A percentile compares a stretch with the other conserved stretches of the same genome.
These are phyloP conservation scores for Xylaria sp. DNA, from an alignment of 2,329 filamentous ascomycete genomes.

Conservation along the genomic window DNA sequence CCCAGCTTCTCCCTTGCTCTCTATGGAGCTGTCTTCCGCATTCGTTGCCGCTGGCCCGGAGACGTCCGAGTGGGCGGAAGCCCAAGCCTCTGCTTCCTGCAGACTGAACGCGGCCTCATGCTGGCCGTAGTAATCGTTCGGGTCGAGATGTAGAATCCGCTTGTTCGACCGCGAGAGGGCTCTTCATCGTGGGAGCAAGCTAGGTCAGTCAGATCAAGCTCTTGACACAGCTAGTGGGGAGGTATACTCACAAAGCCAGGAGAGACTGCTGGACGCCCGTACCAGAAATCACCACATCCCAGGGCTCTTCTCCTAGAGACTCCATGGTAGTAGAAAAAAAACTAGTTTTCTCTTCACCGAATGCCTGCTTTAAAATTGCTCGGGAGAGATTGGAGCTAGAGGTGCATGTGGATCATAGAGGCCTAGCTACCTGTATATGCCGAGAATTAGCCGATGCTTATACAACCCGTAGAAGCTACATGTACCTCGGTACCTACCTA, in stretches of 20 bases:
- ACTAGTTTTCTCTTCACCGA: constrained; percentile 6
- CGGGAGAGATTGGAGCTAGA: constrained; percentile 8
- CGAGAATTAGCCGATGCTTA: constrained; percentile 1
- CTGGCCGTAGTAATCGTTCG: constrained; percentile 86
- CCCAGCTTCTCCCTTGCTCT: not conserved
- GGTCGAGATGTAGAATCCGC: constrained; percentile 87
- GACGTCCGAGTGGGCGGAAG: constrained; percentile 41
- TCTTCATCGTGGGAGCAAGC: constrained; percentile 59
- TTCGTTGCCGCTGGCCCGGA: constrained; percentile 4
- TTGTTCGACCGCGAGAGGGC: constrained; percentile 90
- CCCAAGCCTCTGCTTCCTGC: constrained; percentile 80
- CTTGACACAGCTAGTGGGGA: constrained; percentile 15
- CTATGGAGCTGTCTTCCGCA: not conserved
- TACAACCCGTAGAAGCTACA: no score
- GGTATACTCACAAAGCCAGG: constrained; percentile 68
- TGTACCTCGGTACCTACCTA: no score
- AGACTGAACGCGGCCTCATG: constrained; percentile 83
- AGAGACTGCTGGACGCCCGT: constrained; percentile 80
- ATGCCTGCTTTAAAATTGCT: constrained; percentile 28
- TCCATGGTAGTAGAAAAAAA: constrained; percentile 59
- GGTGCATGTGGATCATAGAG: constrained; percentile 4
- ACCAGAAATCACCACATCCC: constrained; percentile 80
- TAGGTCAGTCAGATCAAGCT: constrained; percentile 72
- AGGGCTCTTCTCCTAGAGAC: constrained; percentile 70
- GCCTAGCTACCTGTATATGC: not conserved